These are phyloP conservation scores for Hysterium pulicare DNA, from an alignment of 2,329 filamentous ascomycete genomes.

Conservation along the genomic window DNA sequence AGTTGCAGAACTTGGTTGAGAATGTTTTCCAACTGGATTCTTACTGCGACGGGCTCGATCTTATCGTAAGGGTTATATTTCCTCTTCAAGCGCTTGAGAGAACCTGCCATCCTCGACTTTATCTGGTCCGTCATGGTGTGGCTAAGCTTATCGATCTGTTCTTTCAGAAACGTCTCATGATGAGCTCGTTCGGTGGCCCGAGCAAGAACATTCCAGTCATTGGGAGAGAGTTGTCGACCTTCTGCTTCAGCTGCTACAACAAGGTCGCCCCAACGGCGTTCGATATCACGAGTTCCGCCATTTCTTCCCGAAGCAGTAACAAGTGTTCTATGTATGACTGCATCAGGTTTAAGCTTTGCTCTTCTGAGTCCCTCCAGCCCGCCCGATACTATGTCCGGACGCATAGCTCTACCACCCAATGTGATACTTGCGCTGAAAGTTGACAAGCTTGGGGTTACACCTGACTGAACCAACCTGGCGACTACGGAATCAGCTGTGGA, in stretches of 20 bases:
- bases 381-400: background rate
- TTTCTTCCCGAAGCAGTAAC: conserved; percentile 29
- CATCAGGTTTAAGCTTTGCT: conserved; percentile 16
- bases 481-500: conserved; percentile 22
- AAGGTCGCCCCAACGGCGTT: conserved; percentile 28
- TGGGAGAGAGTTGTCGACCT: conserved; percentile 16
- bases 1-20: conserved; percentile 25
- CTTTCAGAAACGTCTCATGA: conserved; percentile 18
- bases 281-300: conserved; percentile 19
- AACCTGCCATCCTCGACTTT: background rate
- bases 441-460: conserved; percentile 17
- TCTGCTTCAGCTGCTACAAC: conserved; percentile 19
- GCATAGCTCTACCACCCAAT: background rate
- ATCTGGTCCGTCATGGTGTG: conserved; percentile 19
- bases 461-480: conserved; percentile 25
- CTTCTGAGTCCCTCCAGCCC: conserved; percentile 8
- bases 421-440: conserved; percentile 24
- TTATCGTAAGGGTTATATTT: conserved; percentile 11
- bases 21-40: conserved; percentile 16
- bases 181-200: conserved; percentile 27
- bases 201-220: conserved; percentile 33
- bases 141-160: conserved; percentile 22
- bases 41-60: conserved; percentile 13
- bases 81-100: background rate
- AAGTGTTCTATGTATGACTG: conserved; percentile 19